Evolutionary conservation across 148 eudicot genomes (phyloP), one percentile per base, ranked within the genome.

Genomic region (Vaccinium darrowii): DNA sequence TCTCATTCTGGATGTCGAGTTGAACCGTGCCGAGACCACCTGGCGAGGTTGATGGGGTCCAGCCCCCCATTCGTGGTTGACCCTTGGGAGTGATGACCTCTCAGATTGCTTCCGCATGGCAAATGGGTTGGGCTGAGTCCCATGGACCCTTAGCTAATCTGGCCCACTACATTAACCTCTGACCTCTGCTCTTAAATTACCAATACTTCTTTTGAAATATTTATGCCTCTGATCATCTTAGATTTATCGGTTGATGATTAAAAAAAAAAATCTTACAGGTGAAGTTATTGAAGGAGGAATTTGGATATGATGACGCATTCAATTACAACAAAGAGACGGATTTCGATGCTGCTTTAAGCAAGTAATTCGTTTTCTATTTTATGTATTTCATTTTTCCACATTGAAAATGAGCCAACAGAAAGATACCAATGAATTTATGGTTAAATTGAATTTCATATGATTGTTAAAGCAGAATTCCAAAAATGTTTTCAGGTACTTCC

Each of bases 301-400:
- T 89, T 21, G 91, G 91, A 76, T 89, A 84, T 58, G 86, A 89
- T 76, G 89, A 87, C 7, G 91, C 84, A 50, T 82, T 89, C 84
- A 89, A 89, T 78, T 89, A 89, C 52, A 69, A 71, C 36, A 83
- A 82, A 25, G 91, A 89, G 79, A 18, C 89, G 1, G 89, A 89
- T 89, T 79, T 89, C 51, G 89, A 87, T 80, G 86, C 85, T 80
- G 89, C 91, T 54, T 77, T 89, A 73, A 77, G 71, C 87, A 89
- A 87, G 91, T 89, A 87, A 89, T 81, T 1, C 1, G 2, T 33
- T 33, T 33, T 47, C 50, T 12, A 0, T 49, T 33, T 25, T 18
- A 2, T 30, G 9, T 76, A 18, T 43, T 63, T 39, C n/a, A 73
- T 30, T 39, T 73, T 36, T 73, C 21, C 49, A 1, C 4, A 7